phyloP scores from a whole-genome alignment of 192 early-diverging fungal genomes.

The Spizellomyces punctatus region DNA sequence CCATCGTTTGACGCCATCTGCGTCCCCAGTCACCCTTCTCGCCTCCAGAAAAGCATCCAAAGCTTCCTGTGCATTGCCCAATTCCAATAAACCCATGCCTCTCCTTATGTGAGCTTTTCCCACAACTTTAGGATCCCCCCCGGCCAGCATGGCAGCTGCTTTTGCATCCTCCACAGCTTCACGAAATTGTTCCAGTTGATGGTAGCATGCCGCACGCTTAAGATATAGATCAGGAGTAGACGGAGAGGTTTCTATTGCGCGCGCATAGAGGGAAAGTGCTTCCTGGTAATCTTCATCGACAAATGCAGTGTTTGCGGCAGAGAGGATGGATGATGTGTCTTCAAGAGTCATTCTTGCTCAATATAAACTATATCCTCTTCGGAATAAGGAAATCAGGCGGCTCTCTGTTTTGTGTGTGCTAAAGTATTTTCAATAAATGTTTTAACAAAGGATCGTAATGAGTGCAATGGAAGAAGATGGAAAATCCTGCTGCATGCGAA shows the following conservation, averaged over 20 bases:
- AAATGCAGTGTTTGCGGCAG: slow-evolving; percentile 72
- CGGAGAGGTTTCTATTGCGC: slow-evolving; percentile 67
- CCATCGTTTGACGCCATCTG: slow-evolving; percentile 25
- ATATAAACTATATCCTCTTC: not conserved
- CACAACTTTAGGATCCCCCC: slow-evolving; percentile 51
- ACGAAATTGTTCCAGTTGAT: slow-evolving; percentile 63
- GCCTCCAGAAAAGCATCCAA: slow-evolving; percentile 53
- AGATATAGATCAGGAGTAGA: slow-evolving; percentile 67
- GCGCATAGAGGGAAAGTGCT: slow-evolving; percentile 68
- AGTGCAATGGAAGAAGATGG: no score
- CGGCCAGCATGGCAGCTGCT: slow-evolving; percentile 57
- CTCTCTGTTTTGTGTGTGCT: no score
- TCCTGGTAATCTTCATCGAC: slow-evolving; percentile 78
- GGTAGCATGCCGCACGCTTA: slow-evolving; percentile 64
- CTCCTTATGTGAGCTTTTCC: slow-evolving; percentile 74
- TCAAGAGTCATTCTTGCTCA: slow-evolving; percentile 5
- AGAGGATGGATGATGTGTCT: slow-evolving; percentile 6
- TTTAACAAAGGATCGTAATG: no score
- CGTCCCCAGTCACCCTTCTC: slow-evolving; percentile 26
- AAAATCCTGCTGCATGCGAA: no score
- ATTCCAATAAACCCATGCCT: slow-evolving; percentile 32
- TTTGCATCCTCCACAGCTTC: slow-evolving; percentile 70
- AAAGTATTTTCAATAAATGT: no score
- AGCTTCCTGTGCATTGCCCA: slow-evolving; percentile 51
- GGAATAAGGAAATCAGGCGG: no score